Evolutionary conservation across 495 filamentous ascomycete species (phyloP).

Genomic region (Antarctomyces pellizariae): DNA sequence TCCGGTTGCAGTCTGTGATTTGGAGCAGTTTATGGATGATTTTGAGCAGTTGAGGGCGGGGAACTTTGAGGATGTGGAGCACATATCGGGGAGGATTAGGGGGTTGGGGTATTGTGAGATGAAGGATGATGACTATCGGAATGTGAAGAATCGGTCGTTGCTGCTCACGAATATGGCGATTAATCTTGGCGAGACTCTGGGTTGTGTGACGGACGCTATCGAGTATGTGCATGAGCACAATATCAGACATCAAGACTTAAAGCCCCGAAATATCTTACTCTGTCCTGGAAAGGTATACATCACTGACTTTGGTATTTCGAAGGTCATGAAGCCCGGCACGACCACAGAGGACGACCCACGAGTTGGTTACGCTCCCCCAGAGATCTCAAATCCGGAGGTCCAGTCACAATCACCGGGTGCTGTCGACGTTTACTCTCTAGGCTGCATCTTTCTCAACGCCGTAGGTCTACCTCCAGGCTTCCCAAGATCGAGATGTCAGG

Average conservation of each 20-base stretch:
- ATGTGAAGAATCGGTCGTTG: no score
- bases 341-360: constrained; percentile 15
- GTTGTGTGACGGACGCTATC: constrained; percentile 19
- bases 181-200: constrained; percentile 13
- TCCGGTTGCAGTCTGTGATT: constrained; percentile 20
- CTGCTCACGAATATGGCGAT: not conserved
- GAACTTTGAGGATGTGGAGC: constrained; percentile 13
- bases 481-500: constrained; percentile 6
- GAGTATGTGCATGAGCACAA: constrained; percentile 17
- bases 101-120: no score
- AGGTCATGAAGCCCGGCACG: constrained; percentile 15
- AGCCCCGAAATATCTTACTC: constrained; percentile 20
- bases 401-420: constrained; percentile 14
- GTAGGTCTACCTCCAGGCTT: constrained; percentile 12
- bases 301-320: constrained; percentile 20
- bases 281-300: constrained; percentile 17
- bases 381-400: constrained; percentile 11
- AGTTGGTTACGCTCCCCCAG: constrained; percentile 14
- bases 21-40: constrained; percentile 17
- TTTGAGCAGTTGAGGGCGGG: constrained; percentile 11
- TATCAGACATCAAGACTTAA: constrained; percentile 20
- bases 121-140: no score
- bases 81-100: no score
- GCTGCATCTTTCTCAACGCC: constrained; percentile 15
- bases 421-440: constrained; percentile 18